phyloP scores from a whole-genome alignment of 129 eudicot genomes.

The Pulicaria dysenterica region DNA sequence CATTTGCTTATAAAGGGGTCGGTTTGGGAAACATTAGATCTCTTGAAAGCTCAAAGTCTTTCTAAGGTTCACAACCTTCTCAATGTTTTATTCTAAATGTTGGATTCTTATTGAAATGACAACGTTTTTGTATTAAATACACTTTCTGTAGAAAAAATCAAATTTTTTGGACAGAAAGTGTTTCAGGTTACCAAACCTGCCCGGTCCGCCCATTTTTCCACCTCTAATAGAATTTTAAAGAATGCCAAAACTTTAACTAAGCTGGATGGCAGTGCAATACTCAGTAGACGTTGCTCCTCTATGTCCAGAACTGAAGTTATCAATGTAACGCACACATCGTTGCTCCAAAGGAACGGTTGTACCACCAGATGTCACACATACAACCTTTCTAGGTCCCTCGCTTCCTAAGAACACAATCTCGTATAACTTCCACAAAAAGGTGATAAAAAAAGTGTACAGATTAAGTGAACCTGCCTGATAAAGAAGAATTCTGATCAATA shows the following conservation, averaged over 20 bases:
- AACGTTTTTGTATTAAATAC: not conserved
- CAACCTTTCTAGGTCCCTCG: slow-evolving; percentile 59
- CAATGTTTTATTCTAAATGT: not conserved
- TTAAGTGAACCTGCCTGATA: slow-evolving; percentile 51
- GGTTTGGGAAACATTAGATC: not conserved
- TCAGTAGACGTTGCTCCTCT: slow-evolving; percentile 99
- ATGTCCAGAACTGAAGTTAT: slow-evolving; percentile 96
- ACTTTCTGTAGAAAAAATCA: not conserved
- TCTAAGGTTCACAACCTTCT: not conserved
- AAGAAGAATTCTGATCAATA: slow-evolving; percentile 42
- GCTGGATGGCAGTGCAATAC: slow-evolving; percentile 38
- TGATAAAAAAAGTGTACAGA: not conserved
- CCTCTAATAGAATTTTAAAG: not conserved
- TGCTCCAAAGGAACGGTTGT: slow-evolving; percentile 97
- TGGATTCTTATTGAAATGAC: not conserved
- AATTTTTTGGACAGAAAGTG: not conserved
- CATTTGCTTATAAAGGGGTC: not conserved
- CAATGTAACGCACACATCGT: slow-evolving; percentile 96
- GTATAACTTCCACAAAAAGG: not conserved
- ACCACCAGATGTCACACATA: slow-evolving; percentile 95
- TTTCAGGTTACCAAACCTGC: not conserved
- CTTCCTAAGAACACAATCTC: slow-evolving; percentile 40
- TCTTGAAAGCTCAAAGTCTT: not conserved
- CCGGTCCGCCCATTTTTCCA: not conserved
- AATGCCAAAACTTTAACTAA: not conserved